Evolutionary conservation across 1,284 basidiomycete species (phyloP).

Genomic region (Schizophyllum amplum): DNA sequence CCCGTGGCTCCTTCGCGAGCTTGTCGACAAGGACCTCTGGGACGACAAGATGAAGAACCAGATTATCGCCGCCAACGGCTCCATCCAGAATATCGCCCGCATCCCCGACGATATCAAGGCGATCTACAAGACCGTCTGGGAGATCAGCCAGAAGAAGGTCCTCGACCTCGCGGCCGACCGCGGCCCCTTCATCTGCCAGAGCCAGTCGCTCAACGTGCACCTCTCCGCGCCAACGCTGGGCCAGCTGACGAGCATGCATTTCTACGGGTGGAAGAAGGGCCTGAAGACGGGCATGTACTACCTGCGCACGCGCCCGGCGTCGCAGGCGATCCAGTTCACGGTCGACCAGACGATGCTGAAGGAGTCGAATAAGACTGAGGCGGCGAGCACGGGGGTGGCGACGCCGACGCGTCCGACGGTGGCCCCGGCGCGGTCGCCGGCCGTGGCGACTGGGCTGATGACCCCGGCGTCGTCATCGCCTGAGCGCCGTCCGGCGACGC

Average conservation of each 20-base stretch:
- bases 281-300: slow-evolving; percentile 99
- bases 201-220: slow-evolving; percentile 88
- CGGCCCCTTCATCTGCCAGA: slow-evolving; percentile 97
- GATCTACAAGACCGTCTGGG: slow-evolving; percentile 99
- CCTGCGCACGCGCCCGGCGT: slow-evolving; percentile 89
- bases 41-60: slow-evolving; percentile 99
- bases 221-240: slow-evolving; percentile 87
- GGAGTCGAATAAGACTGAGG: slow-evolving; percentile 51
- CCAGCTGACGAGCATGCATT: slow-evolving; percentile 98
- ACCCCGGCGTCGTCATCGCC: slow-evolving; percentile 4
- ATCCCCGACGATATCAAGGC: slow-evolving; percentile 91
- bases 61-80: slow-evolving; percentile 97
- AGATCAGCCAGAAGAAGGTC: slow-evolving; percentile 98
- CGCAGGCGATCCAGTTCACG: slow-evolving; percentile 97
- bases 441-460: slow-evolving; percentile 14
- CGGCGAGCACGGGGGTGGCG: slow-evolving; percentile 23
- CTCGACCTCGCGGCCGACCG: slow-evolving; percentile 98
- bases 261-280: slow-evolving; percentile 99
- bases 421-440: background rate
- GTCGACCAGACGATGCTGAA: slow-evolving; percentile 81
- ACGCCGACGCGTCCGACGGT: slow-evolving; percentile 9
- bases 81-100: slow-evolving; percentile 82
- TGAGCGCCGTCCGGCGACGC: slow-evolving; percentile 4
- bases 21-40: slow-evolving; percentile 95
- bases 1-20: slow-evolving; percentile 95